These are phyloP conservation scores for Astrothelium subdiscretum DNA, from an alignment of 495 filamentous ascomycete species.

Conservation along the genomic window DNA sequence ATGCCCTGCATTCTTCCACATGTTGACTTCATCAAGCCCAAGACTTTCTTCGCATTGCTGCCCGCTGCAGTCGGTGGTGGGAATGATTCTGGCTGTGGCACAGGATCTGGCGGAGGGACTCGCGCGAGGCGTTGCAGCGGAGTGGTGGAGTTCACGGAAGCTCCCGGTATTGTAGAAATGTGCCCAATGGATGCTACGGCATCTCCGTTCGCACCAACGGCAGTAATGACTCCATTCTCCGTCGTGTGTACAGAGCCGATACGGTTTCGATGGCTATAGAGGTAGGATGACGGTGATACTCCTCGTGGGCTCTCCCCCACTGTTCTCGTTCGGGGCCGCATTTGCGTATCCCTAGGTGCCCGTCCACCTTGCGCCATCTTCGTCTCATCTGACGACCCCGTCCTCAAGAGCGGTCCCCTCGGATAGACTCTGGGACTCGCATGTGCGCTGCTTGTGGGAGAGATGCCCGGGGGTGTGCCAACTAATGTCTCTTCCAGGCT, in stretches of 20 bases:
- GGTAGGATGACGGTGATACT: conserved; percentile 19
- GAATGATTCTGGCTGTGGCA: conserved; percentile 6
- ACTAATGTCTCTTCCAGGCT: conserved; percentile 1
- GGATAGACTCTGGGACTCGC: not conserved
- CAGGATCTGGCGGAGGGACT: conserved; percentile 16
- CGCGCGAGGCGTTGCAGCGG: conserved; percentile 12
- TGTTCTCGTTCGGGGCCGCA: conserved; percentile 28
- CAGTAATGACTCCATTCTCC: not conserved
- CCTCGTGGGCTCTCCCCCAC: conserved; percentile 27
- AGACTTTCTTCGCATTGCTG: conserved; percentile 46
- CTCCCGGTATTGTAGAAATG: conserved; percentile 15
- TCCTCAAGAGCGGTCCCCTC: not conserved
- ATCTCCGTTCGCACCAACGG: conserved; percentile 7
- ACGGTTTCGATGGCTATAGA: conserved; percentile 24
- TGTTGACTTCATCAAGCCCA: conserved; percentile 55
- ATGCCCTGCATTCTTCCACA: conserved; percentile 61
- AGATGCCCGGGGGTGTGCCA: not conserved
- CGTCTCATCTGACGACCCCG: not conserved
- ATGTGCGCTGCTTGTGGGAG: not conserved
- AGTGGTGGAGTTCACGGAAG: conserved; percentile 11
- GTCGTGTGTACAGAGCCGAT: conserved; percentile 29
- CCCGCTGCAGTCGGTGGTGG: not conserved
- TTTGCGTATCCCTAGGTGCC: not conserved
- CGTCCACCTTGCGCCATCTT: not conserved
- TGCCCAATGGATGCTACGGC: conserved; percentile 18